phyloP scores from a whole-genome alignment of 768 basidiomycete species.

The Kwoniella newhampshirensis region DNA sequence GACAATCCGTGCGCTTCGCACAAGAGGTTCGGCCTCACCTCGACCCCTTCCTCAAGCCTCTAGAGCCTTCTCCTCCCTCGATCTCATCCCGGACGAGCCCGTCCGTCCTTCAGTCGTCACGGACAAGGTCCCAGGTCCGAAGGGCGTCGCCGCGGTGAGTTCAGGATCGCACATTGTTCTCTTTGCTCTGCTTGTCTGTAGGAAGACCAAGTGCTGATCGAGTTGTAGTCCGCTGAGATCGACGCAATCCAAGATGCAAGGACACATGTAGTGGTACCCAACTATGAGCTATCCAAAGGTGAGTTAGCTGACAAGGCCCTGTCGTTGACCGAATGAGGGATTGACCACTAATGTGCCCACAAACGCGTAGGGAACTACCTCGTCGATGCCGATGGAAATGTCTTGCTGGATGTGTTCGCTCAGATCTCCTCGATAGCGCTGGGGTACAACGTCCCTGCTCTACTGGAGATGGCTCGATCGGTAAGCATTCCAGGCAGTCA shows the following conservation, averaged over 20 bases:
- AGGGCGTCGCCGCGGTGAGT: conserved; percentile 14
- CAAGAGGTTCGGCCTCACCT: too few species aligned
- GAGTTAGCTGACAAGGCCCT: background rate
- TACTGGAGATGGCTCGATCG: conserved; percentile 46
- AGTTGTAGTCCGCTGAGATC: conserved; percentile 26
- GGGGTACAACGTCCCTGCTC: conserved; percentile 53
- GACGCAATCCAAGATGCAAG: conserved; percentile 45
- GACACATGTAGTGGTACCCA: conserved; percentile 45
- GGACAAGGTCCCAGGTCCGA: conserved; percentile 18
- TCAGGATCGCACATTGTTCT: background rate
- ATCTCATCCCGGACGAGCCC: conserved; percentile 17
- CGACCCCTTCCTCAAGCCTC: background rate
- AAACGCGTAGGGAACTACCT: conserved; percentile 54
- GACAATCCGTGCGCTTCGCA: conserved; percentile 1
- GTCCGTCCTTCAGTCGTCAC: conserved; percentile 17
- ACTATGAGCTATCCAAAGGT: conserved; percentile 47
- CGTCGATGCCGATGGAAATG: conserved; percentile 56
- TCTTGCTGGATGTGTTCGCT: conserved; percentile 55
- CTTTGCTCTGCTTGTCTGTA: background rate
- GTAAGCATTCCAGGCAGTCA: conserved; percentile 20
- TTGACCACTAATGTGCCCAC: background rate
- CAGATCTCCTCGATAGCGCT: conserved; percentile 54
- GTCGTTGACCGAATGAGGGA: background rate
- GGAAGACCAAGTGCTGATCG: too few species aligned
- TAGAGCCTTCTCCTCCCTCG: conserved; percentile 12